A percentile compares a stretch with the other conserved stretches of the same genome.
Evolutionary conservation across 2,329 filamentous ascomycete genomes (phyloP).

Genomic region (Teratosphaeria pseudoeucalypti): DNA sequence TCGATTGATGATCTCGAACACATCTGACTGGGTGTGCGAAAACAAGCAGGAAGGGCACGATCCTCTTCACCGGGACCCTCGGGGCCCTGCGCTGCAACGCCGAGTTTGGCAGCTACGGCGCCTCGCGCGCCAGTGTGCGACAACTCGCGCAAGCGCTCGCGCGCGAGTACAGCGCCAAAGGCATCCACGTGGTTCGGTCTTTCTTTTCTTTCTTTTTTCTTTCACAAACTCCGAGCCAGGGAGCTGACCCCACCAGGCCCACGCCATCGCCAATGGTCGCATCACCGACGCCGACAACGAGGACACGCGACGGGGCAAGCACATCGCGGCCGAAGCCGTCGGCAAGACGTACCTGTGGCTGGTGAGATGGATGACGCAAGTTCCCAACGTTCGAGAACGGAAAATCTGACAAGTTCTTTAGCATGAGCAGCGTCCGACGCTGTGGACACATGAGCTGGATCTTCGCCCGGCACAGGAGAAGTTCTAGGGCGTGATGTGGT

Average conservation of each 20-base stretch:
- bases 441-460: slow-evolving; percentile 45
- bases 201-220: no score
- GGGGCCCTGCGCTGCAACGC: slow-evolving; percentile 39
- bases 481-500: slow-evolving; percentile 24
- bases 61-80: slow-evolving; percentile 48
- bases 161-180: slow-evolving; percentile 46
- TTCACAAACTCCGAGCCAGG: no score
- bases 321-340: slow-evolving; percentile 48
- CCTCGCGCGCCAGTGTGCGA: slow-evolving; percentile 41
- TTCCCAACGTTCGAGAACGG: background rate
- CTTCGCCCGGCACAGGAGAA: slow-evolving; percentile 41
- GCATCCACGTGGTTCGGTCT: slow-evolving; percentile 42
- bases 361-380: background rate
- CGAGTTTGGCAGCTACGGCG: slow-evolving; percentile 46
- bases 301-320: slow-evolving; percentile 40
- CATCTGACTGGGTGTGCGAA: slow-evolving; percentile 28
- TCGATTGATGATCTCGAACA: no score
- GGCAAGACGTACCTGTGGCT: slow-evolving; percentile 47
- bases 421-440: slow-evolving; percentile 36
- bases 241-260: slow-evolving; percentile 12
- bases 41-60: slow-evolving; percentile 31
- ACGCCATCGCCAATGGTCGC: slow-evolving; percentile 47
- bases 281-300: slow-evolving; percentile 44
- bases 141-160: slow-evolving; percentile 48
- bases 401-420: background rate